Conservation (phyloP, 1,284 basidiomycete genomes). For the Fomitopsis palustris region DNA sequence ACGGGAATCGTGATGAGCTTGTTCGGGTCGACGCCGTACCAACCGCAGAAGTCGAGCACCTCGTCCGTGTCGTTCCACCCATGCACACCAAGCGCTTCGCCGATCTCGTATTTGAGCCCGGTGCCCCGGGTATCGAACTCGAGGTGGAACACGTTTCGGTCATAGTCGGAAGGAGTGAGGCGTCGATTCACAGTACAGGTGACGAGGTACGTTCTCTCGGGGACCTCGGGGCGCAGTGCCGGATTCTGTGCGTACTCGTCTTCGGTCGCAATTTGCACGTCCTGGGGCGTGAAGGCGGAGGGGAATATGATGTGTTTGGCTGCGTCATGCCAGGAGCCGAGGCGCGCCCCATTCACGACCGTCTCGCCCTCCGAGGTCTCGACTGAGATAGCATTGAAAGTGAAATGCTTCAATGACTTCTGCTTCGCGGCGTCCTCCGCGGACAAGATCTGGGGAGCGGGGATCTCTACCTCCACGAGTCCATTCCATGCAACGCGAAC, state of each 20-base stretch:
- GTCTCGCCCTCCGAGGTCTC: constrained; percentile 52
- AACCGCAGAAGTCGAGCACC: constrained; percentile 84
- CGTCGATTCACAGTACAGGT: constrained; percentile 94
- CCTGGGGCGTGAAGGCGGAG: constrained; percentile 64
- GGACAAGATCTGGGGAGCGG: constrained; percentile 15
- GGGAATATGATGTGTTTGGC: constrained; percentile 90
- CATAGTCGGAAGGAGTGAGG: constrained; percentile 92
- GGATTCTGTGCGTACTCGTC: constrained; percentile 57
- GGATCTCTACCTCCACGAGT: constrained; percentile 49
- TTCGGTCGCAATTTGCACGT: constrained; percentile 28
- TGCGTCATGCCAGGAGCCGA: constrained; percentile 81
- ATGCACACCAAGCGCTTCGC: constrained; percentile 95
- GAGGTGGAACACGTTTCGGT: constrained; percentile 98
- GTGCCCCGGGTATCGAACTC: constrained; percentile 94
- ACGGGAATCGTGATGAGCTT: constrained; percentile 83
- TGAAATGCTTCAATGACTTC: constrained; percentile 51
- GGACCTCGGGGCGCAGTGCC: constrained; percentile 80
- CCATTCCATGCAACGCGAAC: constrained; percentile 54
- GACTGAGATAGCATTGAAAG: constrained; percentile 67
- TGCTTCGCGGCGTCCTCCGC: constrained; percentile 22
- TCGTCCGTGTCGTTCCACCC: constrained; percentile 96
- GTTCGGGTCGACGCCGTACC: constrained; percentile 88
- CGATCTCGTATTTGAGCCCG: constrained; percentile 92
- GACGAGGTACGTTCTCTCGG: constrained; percentile 91
- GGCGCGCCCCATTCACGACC: constrained; percentile 56